Evolutionary conservation across 129 eudicot genomes (phyloP).

Genomic region (Pseudognaphalium luteoalbum): DNA sequence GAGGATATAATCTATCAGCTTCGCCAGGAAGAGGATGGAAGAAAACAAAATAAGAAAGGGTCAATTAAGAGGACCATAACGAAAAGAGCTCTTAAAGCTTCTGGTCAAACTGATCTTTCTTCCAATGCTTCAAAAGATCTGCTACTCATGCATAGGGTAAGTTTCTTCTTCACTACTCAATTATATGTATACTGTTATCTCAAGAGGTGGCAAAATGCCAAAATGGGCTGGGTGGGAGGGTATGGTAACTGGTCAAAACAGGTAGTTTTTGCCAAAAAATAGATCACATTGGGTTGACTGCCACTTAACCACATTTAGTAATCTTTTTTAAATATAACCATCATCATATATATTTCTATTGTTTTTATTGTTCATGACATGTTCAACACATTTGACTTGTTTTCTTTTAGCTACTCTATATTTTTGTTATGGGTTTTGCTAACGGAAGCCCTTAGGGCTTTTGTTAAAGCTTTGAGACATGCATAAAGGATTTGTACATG

Average conservation of each 20-base stretch:
- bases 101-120: slow-evolving; percentile 90
- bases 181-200: background rate
- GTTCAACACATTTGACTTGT: background rate
- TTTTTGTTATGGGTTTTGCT: too few species aligned
- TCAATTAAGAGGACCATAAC: slow-evolving; percentile 61
- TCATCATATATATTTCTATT: background rate
- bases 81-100: slow-evolving; percentile 80
- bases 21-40: slow-evolving; percentile 88
- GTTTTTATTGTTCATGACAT: background rate
- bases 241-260: background rate
- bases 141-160: slow-evolving; percentile 88
- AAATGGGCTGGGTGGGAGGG: background rate
- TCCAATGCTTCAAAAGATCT: slow-evolving; percentile 94
- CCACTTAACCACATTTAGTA: background rate
- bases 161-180: background rate
- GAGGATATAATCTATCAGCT: slow-evolving; percentile 87
- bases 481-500: too few species aligned
- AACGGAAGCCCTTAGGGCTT: too few species aligned
- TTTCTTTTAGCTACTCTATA: too few species aligned
- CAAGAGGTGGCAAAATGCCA: background rate
- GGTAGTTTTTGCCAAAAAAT: background rate
- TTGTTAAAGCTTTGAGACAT: too few species aligned
- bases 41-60: slow-evolving; percentile 78
- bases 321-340: background rate
- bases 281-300: background rate